A percentile compares a stretch with the other conserved stretches of the same genome.
Evolutionary conservation across 805 yeast species (phyloP).

Genomic region (Debaryomyces hansenii): DNA sequence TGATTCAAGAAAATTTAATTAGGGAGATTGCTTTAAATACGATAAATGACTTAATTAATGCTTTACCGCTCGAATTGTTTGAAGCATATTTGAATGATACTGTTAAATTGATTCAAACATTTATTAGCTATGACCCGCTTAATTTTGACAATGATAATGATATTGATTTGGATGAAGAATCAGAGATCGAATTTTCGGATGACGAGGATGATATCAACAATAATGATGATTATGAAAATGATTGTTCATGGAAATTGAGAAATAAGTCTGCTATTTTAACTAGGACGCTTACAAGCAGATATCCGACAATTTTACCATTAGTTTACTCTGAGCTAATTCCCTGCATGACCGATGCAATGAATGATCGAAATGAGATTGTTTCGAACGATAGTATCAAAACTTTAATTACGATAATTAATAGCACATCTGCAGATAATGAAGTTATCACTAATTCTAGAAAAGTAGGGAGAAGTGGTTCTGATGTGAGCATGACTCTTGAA

Average conservation of each 20-base stretch:
- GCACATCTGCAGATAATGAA: slow-evolving; percentile 11
- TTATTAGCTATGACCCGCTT: slow-evolving; percentile 34
- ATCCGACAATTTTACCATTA: slow-evolving; percentile 35
- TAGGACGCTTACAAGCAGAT: slow-evolving; percentile 26
- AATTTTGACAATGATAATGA: slow-evolving; percentile 32
- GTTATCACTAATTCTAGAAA: background rate
- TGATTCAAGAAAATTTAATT: slow-evolving; percentile 43
- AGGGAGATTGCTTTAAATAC: slow-evolving; percentile 53
- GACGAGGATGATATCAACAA: slow-evolving; percentile 26
- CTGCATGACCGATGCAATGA: slow-evolving; percentile 30
- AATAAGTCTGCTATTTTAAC: slow-evolving; percentile 48
- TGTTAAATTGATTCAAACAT: slow-evolving; percentile 18
- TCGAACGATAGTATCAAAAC: slow-evolving; percentile 49
- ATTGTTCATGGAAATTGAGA: slow-evolving; percentile 60
- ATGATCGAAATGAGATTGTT: slow-evolving; percentile 51
- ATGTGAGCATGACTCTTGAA: slow-evolving; percentile 37
- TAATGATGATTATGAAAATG: slow-evolving; percentile 42
- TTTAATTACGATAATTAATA: slow-evolving; percentile 39
- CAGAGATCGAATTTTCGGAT: slow-evolving; percentile 33
- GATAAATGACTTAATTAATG: slow-evolving; percentile 30
- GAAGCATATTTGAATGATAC: slow-evolving; percentile 11
- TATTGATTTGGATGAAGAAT: slow-evolving; percentile 48
- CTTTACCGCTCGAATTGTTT: slow-evolving; percentile 14
- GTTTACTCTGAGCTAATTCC: slow-evolving; percentile 32
- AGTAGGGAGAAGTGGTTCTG: slow-evolving; percentile 25